Conservation (phyloP, 768 basidiomycete species). For the Megacollybia marginata region DNA sequence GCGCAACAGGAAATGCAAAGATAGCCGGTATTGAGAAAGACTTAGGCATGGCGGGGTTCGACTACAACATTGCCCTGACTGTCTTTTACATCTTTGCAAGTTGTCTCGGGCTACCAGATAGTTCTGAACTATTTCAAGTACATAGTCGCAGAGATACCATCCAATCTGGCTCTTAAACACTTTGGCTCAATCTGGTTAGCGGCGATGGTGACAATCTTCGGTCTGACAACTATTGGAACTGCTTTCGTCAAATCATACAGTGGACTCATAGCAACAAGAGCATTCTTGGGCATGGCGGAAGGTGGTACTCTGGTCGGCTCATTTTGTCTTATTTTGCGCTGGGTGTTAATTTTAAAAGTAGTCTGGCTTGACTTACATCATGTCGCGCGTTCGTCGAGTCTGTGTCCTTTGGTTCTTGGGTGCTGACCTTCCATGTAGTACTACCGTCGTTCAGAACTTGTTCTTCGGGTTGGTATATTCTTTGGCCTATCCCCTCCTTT, state of each 20-base stretch:
- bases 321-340: background rate
- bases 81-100: constrained; percentile 32
- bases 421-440: constrained; percentile 14
- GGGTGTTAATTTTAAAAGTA: constrained; percentile 7
- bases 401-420: background rate
- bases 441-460: constrained; percentile 27
- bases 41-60: constrained; percentile 30
- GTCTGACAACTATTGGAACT: constrained; percentile 27
- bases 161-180: constrained; percentile 33
- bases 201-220: constrained; percentile 28
- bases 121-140: constrained; percentile 17
- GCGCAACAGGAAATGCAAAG: constrained; percentile 20
- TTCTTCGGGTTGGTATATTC: constrained; percentile 28
- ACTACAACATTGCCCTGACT: constrained; percentile 34
- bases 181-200: constrained; percentile 33
- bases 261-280: constrained; percentile 27
- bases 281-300: constrained; percentile 34
- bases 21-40: constrained; percentile 32
- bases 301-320: constrained; percentile 28
- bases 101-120: background rate
- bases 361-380: constrained; percentile 31
- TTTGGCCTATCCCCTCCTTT: constrained; percentile 25
- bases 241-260: constrained; percentile 30
- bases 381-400: constrained; percentile 29
- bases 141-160: constrained; percentile 30